Evolutionary conservation across 345 rosid genomes (phyloP).

Genomic region (Rhizophora mangle): DNA sequence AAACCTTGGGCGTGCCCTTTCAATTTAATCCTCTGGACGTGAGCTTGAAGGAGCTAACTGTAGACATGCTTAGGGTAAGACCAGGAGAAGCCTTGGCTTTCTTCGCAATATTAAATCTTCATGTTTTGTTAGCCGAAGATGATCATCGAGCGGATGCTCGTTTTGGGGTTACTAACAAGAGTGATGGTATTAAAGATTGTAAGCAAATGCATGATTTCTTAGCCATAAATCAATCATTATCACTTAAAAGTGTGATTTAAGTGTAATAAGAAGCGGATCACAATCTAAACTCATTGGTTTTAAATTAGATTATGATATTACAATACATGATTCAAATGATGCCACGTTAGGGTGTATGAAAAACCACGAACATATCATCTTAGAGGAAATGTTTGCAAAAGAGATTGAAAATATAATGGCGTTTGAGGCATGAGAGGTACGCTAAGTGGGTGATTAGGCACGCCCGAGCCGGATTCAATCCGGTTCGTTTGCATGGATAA

Average conservation of each 20-base stretch:
- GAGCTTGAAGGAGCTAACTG: conserved; percentile 26
- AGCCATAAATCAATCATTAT: conserved; percentile 23
- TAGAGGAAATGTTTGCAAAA: conserved; percentile 54
- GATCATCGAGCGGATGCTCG: conserved; percentile 46
- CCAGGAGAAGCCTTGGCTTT: conserved; percentile 47
- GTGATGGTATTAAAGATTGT: conserved; percentile 26
- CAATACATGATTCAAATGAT: conserved; percentile 45
- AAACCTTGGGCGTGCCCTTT: conserved; percentile 34
- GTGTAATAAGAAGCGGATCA: conserved; percentile 53
- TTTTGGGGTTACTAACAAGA: conserved; percentile 30
- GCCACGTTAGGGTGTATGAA: conserved; percentile 11
- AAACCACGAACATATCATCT: conserved; percentile 24
- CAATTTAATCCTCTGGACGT: conserved; percentile 40
- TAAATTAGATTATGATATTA: conserved; percentile 53
- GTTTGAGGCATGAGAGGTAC: conserved; percentile 43
- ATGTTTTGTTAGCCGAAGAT: conserved; percentile 41
- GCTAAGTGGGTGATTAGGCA: conserved; percentile 43
- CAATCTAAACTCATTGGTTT: conserved; percentile 30
- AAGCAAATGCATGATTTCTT: conserved; percentile 37
- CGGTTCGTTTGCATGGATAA: too few relatives aligned
- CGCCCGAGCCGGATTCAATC: too few relatives aligned
- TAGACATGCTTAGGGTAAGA: conserved; percentile 30
- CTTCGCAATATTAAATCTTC: conserved; percentile 44
- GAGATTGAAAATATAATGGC: conserved; percentile 53
- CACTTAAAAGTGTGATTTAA: conserved; percentile 36